Conservation (phyloP, 2,329 filamentous ascomycete genomes). For the Amylocarpus encephaloides region DNA sequence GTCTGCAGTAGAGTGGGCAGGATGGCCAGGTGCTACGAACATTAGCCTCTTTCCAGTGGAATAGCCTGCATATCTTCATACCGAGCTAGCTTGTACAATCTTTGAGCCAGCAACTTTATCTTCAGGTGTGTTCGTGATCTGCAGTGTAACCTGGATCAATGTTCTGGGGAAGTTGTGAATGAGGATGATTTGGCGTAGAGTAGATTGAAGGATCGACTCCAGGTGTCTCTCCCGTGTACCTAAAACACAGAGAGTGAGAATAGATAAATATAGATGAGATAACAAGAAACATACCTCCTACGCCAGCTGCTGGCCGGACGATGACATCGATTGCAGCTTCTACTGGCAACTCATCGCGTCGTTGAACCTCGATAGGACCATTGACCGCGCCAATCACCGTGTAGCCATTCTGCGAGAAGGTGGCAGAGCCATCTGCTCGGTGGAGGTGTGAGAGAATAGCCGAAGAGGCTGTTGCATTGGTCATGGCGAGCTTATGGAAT, state of each 20-base stretch:
- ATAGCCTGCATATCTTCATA: conserved; percentile 32
- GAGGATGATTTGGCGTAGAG: conserved; percentile 68
- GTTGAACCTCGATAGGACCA: conserved; percentile 82
- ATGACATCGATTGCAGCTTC: conserved; percentile 87
- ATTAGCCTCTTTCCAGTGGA: conserved; percentile 10
- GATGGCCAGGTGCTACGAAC: conserved; percentile 62
- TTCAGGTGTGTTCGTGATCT: conserved; percentile 63
- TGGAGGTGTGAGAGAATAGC: conserved; percentile 50
- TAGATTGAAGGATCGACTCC: conserved; percentile 67
- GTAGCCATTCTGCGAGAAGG: conserved; percentile 69
- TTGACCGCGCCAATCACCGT: conserved; percentile 82
- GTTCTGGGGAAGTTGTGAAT: conserved; percentile 69
- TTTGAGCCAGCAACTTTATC: conserved; percentile 59
- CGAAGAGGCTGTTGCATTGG: conserved; percentile 40
- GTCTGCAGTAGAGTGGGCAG: conserved; percentile 80
- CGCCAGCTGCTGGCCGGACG: conserved; percentile 76
- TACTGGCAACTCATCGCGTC: conserved; percentile 85
- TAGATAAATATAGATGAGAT: neutral
- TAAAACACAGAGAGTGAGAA: conserved; percentile 18
- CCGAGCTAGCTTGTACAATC: conserved; percentile 52
- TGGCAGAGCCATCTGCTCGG: conserved; percentile 73
- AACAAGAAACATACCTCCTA: conserved; percentile 55
- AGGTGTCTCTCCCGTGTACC: conserved; percentile 74
- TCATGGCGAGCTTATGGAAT: conserved; percentile 33
- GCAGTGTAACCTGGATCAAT: conserved; percentile 75